Evolutionary conservation across 2,329 filamentous ascomycete genomes (phyloP), one percentile per base, ranked within the genome.

Genomic region (Mariannaea elegans): DNA sequence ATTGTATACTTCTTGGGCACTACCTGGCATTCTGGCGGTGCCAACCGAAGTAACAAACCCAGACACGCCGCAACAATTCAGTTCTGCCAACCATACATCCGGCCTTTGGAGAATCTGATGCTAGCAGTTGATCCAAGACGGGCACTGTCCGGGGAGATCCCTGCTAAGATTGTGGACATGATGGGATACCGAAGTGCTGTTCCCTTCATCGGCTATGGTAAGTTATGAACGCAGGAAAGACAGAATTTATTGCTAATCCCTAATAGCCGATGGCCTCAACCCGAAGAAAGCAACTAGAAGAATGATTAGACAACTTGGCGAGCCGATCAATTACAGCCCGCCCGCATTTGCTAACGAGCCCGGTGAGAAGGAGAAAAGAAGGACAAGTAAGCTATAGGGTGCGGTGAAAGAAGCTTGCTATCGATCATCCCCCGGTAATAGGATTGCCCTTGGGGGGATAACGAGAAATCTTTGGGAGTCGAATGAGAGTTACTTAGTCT

Each of bases 161-260:
- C 55, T 10, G 44, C 41, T 13, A 41, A 47, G 32, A 58, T 58
- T 18, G 55, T 58, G 6, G 55, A 58, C 19, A 58, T 58, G 55
- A 58, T 58, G 55, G 55, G 55, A 13, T 58, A 58, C n/a, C 42
- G 55, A 47, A 52, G 55, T 10, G 55, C 55, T n/a, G 14, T 44
- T 13, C 55, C 55, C 3, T 58, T 58, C 14, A 52, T 58, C 13
- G 55, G 55, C n/a, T 58, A 58, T 13, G 55, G 55, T 58, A 19
- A 36, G 55, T 42, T 4, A 1, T 21, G 9, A 3, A 14, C 16
- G 6, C 1, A 3, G 14, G 6, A 7, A 7, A 21, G 13, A 2
- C 4, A 16, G 24, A 21, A 2, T 4, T 3, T 2, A 8, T 14
- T 13, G 16, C 21, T 44, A 24, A 53, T 18, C 6, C 2, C 9